Conservation (phyloP, 768 basidiomycete species). For the Mycena chlorophos region DNA sequence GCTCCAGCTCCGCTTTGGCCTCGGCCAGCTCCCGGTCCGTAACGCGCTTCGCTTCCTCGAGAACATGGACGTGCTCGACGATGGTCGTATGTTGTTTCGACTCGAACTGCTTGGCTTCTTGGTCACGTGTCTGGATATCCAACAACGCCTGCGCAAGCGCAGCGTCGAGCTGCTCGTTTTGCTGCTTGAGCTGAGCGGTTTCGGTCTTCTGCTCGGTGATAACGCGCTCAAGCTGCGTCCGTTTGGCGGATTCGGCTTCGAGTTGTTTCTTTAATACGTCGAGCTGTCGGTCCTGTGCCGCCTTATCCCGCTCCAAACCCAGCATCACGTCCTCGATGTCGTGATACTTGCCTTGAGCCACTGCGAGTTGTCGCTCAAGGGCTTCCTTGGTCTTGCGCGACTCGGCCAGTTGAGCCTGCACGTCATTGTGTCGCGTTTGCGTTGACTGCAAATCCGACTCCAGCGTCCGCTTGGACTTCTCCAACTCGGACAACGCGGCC, state of each 20-base stretch:
- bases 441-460: constrained; percentile 75
- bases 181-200: constrained; percentile 64
- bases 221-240: constrained; percentile 71
- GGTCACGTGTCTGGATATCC: constrained; percentile 79
- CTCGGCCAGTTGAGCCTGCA: constrained; percentile 63
- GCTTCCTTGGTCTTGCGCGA: constrained; percentile 68
- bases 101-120: constrained; percentile 83
- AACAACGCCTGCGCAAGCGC: constrained; percentile 80
- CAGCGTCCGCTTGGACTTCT: constrained; percentile 64
- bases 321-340: constrained; percentile 88
- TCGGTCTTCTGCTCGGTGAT: constrained; percentile 68
- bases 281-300: constrained; percentile 68
- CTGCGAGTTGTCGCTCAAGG: constrained; percentile 73
- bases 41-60: constrained; percentile 92
- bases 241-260: constrained; percentile 69
- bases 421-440: constrained; percentile 67
- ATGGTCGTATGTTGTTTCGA: constrained; percentile 96
- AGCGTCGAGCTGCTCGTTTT: constrained; percentile 68
- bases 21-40: constrained; percentile 89
- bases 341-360: constrained; percentile 73
- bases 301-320: constrained; percentile 81
- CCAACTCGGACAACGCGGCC: constrained; percentile 52
- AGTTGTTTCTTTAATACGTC: constrained; percentile 72
- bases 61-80: constrained; percentile 94
- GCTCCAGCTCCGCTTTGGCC: constrained; percentile 75